Evolutionary conservation across 768 basidiomycete species (phyloP).

Genomic region (Panellus pusillus): DNA sequence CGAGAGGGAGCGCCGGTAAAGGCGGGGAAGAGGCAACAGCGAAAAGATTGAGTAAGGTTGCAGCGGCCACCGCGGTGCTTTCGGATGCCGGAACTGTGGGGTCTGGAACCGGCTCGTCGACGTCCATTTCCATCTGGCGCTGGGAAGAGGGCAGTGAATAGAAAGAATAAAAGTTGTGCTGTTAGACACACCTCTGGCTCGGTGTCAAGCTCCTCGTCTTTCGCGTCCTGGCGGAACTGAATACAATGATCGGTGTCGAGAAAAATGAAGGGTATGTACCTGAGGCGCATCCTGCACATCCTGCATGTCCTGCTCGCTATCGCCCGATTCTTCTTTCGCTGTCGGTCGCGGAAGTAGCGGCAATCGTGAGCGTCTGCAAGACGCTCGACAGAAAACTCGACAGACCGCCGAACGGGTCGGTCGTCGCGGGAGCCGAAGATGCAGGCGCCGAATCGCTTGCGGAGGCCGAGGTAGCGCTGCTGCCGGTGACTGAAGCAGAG

Average conservation of each 20-base stretch:
- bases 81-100: conserved; percentile 6
- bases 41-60: conserved; percentile 19
- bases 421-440: too few relatives aligned
- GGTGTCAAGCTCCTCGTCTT: conserved; percentile 25
- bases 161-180: background rate
- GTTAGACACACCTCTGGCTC: conserved; percentile 17
- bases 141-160: background rate
- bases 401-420: background rate
- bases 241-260: background rate
- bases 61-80: conserved; percentile 13
- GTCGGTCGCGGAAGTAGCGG: too few relatives aligned
- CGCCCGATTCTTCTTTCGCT: conserved; percentile 62
- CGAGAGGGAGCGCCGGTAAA: conserved; percentile 8
- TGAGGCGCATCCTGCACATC: conserved; percentile 16
- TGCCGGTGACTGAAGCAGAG: too few relatives aligned
- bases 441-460: background rate
- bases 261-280: conserved; percentile 4
- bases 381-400: background rate
- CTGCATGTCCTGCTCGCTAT: conserved; percentile 40
- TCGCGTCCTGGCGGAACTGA: conserved; percentile 9
- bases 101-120: conserved; percentile 9
- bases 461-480: too few relatives aligned
- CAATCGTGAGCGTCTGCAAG: too few relatives aligned
- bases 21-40: conserved; percentile 15
- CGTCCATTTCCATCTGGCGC: conserved; percentile 14